Conservation (phyloP, 306 rosid genomes). For the Nissolia schottii region DNA sequence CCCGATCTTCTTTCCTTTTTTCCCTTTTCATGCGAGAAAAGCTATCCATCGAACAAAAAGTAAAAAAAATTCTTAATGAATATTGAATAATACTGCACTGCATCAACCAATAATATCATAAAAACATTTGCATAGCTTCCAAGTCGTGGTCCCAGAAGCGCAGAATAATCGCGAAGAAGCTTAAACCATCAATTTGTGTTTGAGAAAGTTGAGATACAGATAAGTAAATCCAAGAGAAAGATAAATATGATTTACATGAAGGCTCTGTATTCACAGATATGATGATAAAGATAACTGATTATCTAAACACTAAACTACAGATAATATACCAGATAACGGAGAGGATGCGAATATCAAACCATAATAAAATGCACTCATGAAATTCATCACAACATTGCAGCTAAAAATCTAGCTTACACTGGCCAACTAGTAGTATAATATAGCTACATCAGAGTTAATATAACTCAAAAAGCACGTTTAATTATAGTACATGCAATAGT, state of each 20-base stretch:
- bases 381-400: neutral
- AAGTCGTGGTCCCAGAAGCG: constrained; percentile 9
- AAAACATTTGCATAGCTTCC: neutral
- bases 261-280: neutral
- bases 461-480: neutral
- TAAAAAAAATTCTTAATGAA: neutral
- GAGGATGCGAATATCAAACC: neutral
- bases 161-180: neutral
- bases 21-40: neutral
- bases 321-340: neutral
- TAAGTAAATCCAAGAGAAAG: neutral
- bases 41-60: neutral
- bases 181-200: neutral
- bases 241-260: neutral
- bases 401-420: neutral
- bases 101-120: neutral
- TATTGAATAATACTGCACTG: neutral
- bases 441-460: neutral
- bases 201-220: neutral
- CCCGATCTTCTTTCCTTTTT: neutral
- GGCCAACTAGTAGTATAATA: neutral
- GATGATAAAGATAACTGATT: neutral
- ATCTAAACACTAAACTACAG: neutral
- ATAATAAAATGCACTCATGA: no score
- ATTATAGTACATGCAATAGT: neutral